Percentiles rank a stretch among this genome's conserved stretches.
These are phyloP conservation scores for Scopulariopsis brevicaulis DNA, from an alignment of 2,329 filamentous ascomycete species.

Conservation along the genomic window DNA sequence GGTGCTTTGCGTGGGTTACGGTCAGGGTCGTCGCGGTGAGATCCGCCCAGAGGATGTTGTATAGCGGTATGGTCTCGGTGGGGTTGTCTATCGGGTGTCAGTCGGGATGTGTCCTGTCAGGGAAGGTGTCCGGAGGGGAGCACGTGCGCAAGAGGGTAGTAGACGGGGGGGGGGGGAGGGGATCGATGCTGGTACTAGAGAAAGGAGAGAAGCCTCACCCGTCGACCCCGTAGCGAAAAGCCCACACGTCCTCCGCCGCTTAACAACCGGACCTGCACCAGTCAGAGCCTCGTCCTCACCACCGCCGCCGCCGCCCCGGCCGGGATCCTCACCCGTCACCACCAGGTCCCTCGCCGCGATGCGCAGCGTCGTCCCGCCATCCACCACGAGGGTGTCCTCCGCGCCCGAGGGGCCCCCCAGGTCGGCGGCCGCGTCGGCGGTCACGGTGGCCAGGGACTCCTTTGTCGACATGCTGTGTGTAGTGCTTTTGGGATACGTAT, in stretches of 20 bases:
- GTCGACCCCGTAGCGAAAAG: too few species aligned
- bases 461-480: neutral
- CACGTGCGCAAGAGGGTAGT: too few species aligned
- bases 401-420: neutral
- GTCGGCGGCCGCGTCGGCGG: neutral
- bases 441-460: neutral
- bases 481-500: too few species aligned
- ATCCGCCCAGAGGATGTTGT: slow-evolving; percentile 77
- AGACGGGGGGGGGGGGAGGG: too few species aligned
- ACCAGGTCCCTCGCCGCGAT: neutral
- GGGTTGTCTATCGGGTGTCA: slow-evolving; percentile 3
- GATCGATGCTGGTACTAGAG: too few species aligned
- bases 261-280: neutral
- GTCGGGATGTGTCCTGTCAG: neutral
- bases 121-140: neutral
- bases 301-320: neutral
- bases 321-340: slow-evolving; percentile 1
- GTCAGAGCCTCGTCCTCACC: neutral
- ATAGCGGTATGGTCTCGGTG: slow-evolving; percentile 51
- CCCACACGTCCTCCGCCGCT: neutral
- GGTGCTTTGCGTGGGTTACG: slow-evolving; percentile 59
- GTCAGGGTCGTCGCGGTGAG: slow-evolving; percentile 47
- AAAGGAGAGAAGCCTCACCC: too few species aligned
- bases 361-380: neutral
- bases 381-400: neutral